Evolutionary conservation across 2,329 filamentous ascomycete species (phyloP).

Genomic region (Clarireedia hainanense): DNA sequence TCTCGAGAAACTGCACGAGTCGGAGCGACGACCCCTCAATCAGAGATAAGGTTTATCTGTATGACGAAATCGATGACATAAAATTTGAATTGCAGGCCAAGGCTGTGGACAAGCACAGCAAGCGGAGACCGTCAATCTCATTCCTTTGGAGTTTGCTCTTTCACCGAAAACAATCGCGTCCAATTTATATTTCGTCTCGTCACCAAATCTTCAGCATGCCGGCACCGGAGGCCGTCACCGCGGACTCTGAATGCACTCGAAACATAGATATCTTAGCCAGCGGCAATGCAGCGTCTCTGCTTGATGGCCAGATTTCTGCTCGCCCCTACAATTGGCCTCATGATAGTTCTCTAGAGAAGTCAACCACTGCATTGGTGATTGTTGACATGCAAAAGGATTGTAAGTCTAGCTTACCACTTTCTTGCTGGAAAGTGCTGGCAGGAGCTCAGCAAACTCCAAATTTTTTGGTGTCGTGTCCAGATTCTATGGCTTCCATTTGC

Average conservation of each 20-base stretch:
- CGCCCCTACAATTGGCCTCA: conserved; percentile 36
- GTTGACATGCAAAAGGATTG: conserved; percentile 51
- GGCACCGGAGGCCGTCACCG: too few relatives aligned
- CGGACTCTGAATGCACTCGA: too few relatives aligned
- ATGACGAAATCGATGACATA: conserved; percentile 6
- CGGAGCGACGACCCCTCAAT: not conserved
- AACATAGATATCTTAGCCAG: too few relatives aligned
- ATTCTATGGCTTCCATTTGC: too few relatives aligned
- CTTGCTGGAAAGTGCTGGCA: not conserved
- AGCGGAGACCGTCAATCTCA: not conserved
- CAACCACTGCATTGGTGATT: conserved; percentile 42
- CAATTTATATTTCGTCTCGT: not conserved
- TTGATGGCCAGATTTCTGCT: conserved; percentile 10
- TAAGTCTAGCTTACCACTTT: conserved; percentile 16
- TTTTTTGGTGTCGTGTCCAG: too few relatives aligned
- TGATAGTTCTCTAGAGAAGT: conserved; percentile 31
- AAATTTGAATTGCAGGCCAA: conserved; percentile 2
- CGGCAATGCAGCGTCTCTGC: not conserved
- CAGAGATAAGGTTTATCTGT: not conserved
- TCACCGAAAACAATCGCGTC: not conserved
- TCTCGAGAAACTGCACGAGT: not conserved
- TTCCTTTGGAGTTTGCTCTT: not conserved
- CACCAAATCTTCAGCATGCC: not conserved
- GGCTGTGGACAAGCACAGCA: not conserved
- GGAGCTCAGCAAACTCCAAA: not conserved